A percentile compares a stretch with the other conserved stretches of the same genome.
Evolutionary conservation across 75 land plant genomes (phyloP).

Genomic region (Azolla pinnata): DNA sequence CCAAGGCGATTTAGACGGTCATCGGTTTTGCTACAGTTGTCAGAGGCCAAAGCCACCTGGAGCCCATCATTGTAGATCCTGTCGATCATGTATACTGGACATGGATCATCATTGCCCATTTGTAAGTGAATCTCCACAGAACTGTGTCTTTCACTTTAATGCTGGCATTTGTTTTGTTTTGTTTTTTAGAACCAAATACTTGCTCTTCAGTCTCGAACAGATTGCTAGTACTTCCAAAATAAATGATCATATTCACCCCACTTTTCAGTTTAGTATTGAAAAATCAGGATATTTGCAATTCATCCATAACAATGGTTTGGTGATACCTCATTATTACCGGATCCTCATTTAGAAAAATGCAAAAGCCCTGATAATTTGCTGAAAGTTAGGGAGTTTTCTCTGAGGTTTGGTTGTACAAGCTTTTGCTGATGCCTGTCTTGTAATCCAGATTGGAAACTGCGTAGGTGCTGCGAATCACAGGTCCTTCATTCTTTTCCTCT

Average conservation of each 20-base stretch:
- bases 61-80: conserved; percentile 87
- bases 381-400: too few species aligned
- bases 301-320: too few species aligned
- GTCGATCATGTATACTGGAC: conserved; percentile 69
- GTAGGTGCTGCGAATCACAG: conserved; percentile 90
- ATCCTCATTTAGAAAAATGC: conserved; percentile 85
- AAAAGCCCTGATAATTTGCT: conserved; percentile 85
- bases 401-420: conserved; percentile 6
- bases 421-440: too few species aligned
- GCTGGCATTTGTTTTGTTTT: neutral
- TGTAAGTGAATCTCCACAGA: conserved; percentile 46
- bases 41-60: conserved; percentile 76
- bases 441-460: conserved; percentile 99
- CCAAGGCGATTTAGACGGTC: conserved; percentile 60
- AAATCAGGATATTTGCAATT: too few species aligned
- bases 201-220: too few species aligned
- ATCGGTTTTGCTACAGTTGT: conserved; percentile 67
- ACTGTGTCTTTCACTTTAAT: neutral
- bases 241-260: too few species aligned
- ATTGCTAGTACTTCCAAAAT: too few species aligned
- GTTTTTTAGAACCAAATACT: conserved; percentile 6
- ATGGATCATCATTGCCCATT: conserved; percentile 99
- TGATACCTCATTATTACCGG: neutral
- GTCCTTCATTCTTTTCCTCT: conserved; percentile 60
- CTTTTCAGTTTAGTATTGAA: too few species aligned